Conservation (phyloP, 2,329 filamentous ascomycete species). For the Cercospora sp. region DNA sequence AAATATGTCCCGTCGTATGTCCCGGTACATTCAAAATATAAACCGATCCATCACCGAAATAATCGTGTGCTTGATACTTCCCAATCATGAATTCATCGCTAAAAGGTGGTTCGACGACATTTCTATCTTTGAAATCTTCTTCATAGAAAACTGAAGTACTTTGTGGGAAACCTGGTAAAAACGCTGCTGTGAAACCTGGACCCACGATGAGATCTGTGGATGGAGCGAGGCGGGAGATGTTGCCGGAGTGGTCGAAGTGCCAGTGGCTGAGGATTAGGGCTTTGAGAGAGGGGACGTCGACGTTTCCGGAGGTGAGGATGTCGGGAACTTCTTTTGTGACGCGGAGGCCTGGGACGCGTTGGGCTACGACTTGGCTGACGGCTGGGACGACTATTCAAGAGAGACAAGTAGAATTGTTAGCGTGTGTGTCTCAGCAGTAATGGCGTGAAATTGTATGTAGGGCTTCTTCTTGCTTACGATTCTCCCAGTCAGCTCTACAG, state of each 20-base stretch:
- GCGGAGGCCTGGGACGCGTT: conserved; percentile 28
- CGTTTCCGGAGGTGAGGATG: conserved; percentile 39
- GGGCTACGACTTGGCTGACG: conserved; percentile 18
- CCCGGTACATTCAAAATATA: conserved; percentile 43
- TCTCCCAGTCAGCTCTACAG: conserved; percentile 46
- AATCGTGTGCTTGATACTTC: conserved; percentile 45
- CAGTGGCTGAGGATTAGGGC: conserved; percentile 49
- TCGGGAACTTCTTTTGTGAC: conserved; percentile 36
- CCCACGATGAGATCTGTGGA: conserved; percentile 54
- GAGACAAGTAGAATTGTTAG: background rate
- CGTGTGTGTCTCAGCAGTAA: background rate
- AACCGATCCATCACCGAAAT: conserved; percentile 46
- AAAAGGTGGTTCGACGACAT: conserved; percentile 25
- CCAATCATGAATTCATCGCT: conserved; percentile 39
- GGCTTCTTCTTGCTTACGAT: conserved; percentile 23
- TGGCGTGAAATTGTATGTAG: background rate
- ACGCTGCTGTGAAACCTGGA: conserved; percentile 50
- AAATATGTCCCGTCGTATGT: conserved; percentile 29
- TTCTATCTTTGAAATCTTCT: conserved; percentile 25
- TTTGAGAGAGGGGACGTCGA: conserved; percentile 39
- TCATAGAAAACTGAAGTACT: conserved; percentile 23
- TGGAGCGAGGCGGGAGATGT: conserved; percentile 50
- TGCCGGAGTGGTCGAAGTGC: conserved; percentile 49
- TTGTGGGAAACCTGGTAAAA: conserved; percentile 52
- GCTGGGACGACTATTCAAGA: conserved; percentile 25